phyloP scores from a whole-genome alignment of 1,284 basidiomycete species.

The Blastosporella zonata region DNA sequence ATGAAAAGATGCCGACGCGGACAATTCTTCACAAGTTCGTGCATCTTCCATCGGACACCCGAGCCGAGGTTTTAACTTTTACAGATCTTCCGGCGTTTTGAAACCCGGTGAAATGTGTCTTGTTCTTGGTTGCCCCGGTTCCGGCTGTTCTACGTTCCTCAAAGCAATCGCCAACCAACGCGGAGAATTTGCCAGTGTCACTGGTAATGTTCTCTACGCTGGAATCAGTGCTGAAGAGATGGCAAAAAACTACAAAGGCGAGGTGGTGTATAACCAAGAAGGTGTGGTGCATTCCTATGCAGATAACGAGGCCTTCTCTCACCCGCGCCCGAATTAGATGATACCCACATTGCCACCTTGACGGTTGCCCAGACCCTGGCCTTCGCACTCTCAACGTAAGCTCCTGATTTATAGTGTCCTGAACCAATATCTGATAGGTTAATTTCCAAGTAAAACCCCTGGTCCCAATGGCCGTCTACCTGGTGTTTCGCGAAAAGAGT shows the following conservation, averaged over 20 bases:
- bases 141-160: constrained; percentile 57
- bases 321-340: constrained; percentile 32
- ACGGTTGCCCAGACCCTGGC: constrained; percentile 61
- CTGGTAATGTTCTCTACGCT: constrained; percentile 62
- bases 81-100: constrained; percentile 69
- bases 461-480: not conserved
- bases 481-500: not conserved
- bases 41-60: constrained; percentile 15
- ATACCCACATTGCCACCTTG: constrained; percentile 68
- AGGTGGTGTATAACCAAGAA: not conserved
- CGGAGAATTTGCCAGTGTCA: constrained; percentile 50
- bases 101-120: constrained; percentile 66
- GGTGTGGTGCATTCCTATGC: not conserved
- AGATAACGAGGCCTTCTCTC: not conserved
- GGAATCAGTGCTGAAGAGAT: constrained; percentile 52
- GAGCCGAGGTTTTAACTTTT: constrained; percentile 27
- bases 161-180: constrained; percentile 57
- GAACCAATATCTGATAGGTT: constrained; percentile 39
- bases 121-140: constrained; percentile 55
- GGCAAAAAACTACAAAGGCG: constrained; percentile 47
- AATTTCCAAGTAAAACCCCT: not conserved
- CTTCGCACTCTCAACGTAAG: constrained; percentile 55
- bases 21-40: constrained; percentile 65
- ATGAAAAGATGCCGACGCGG: constrained; percentile 41
- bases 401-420: constrained; percentile 33